phyloP scores from a whole-genome alignment of 2,329 filamentous ascomycete genomes.

The Stachybotrys echinatus region DNA sequence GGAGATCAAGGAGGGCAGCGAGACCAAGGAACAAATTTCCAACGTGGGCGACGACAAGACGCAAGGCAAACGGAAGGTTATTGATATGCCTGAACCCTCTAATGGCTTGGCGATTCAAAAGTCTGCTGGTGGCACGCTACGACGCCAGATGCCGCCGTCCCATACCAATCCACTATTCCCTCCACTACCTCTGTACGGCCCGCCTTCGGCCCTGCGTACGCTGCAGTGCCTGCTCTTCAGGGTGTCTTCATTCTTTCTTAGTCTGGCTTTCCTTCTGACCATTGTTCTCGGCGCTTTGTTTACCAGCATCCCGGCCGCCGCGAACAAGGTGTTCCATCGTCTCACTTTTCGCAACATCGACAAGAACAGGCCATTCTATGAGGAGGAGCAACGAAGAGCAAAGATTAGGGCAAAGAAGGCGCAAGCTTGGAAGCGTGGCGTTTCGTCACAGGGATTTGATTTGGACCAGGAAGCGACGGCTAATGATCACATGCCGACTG shows the following conservation, averaged over 20 bases:
- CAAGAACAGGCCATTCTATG: conserved; percentile 59
- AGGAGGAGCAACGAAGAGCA: conserved; percentile 63
- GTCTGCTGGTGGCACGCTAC: conserved; percentile 40
- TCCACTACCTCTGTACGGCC: conserved; percentile 75
- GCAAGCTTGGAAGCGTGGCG: conserved; percentile 54
- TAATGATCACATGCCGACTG: conserved; percentile 65
- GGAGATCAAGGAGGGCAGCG: conserved; percentile 17
- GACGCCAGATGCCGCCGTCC: conserved; percentile 52
- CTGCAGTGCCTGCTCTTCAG: conserved; percentile 63
- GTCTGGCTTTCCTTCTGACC: conserved; percentile 67
- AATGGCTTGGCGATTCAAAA: conserved; percentile 33
- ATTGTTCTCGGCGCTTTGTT: conserved; percentile 72
- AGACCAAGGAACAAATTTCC: conserved; percentile 17
- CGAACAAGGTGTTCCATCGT: conserved; percentile 43
- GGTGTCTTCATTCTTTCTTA: conserved; percentile 67
- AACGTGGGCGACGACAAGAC: conserved; percentile 27
- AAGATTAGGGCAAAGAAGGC: conserved; percentile 52
- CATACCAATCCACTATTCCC: conserved; percentile 80
- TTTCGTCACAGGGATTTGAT: conserved; percentile 25
- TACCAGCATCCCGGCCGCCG: conserved; percentile 54
- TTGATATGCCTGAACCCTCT: conserved; percentile 17
- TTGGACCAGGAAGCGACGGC: conserved; percentile 37
- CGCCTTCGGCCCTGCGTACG: conserved; percentile 59
- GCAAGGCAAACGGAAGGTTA: conserved; percentile 13
- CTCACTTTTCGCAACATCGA: conserved; percentile 57